Percentiles rank a stretch among this genome's conserved stretches.
Evolutionary conservation across 1,284 basidiomycete genomes (phyloP).

Genomic region (Ganoderma sinense): DNA sequence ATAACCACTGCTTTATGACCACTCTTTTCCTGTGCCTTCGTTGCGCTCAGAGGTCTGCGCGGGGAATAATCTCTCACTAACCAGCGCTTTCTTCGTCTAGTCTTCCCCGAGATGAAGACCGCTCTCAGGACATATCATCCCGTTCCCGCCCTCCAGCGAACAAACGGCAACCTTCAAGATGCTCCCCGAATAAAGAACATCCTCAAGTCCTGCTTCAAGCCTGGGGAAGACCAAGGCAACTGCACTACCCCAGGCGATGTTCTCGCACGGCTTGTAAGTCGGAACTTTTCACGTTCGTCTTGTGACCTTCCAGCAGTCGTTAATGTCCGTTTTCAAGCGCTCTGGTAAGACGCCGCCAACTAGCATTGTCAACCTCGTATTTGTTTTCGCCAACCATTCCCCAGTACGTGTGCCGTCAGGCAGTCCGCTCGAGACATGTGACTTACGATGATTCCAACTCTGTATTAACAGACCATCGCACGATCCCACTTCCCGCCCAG

Average conservation of each 20-base stretch:
- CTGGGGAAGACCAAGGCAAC: conserved; percentile 34
- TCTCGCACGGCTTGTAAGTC: conserved; percentile 38
- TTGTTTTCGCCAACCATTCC: conserved; percentile 64
- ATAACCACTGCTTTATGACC: background rate
- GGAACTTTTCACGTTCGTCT: conserved; percentile 12
- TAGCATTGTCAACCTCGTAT: conserved; percentile 67
- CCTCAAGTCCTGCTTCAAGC: conserved; percentile 41
- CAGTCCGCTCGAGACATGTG: conserved; percentile 13
- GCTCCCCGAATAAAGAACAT: conserved; percentile 68
- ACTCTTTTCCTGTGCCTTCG: background rate
- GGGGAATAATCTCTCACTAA: conserved; percentile 9
- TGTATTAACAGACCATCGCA: conserved; percentile 54
- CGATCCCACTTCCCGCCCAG: conserved; percentile 59
- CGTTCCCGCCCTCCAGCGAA: conserved; percentile 71
- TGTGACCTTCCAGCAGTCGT: conserved; percentile 22
- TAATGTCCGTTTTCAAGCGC: conserved; percentile 45
- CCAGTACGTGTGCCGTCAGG: conserved; percentile 45
- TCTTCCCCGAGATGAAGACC: conserved; percentile 76
- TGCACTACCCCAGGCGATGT: conserved; percentile 38
- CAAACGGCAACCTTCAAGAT: conserved; percentile 72
- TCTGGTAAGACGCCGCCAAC: conserved; percentile 62
- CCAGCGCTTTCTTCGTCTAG: conserved; percentile 35
- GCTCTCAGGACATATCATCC: conserved; percentile 76
- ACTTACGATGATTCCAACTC: conserved; percentile 17
- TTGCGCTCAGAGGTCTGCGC: background rate